phyloP scores from a whole-genome alignment of 129 eudicot genomes.

The Saposhnikovia divaricata region DNA sequence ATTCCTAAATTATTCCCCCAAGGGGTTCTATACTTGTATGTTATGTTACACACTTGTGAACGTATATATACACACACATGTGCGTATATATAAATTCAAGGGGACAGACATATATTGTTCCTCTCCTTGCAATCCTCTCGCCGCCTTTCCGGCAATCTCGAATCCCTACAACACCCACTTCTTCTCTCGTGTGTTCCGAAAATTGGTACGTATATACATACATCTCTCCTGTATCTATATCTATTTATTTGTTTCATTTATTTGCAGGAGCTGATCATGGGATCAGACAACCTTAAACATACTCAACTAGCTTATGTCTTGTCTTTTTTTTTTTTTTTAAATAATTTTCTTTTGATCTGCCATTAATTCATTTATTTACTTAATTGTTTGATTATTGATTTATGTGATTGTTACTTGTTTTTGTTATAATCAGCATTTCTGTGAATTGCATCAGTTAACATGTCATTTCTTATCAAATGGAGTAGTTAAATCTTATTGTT shows the following conservation, averaged over 20 bases:
- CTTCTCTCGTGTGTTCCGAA: neutral
- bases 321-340: neutral
- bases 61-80: neutral
- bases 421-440: neutral
- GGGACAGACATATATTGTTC: neutral
- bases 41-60: neutral
- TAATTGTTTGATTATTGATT: neutral
- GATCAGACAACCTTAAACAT: constrained; percentile 3
- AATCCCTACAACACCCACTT: neutral
- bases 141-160: constrained; percentile 13
- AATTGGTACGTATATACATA: neutral
- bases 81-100: neutral
- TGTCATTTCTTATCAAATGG: neutral
- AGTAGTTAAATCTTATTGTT: neutral
- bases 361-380: neutral
- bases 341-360: neutral
- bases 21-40: neutral
- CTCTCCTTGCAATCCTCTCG: constrained; percentile 9
- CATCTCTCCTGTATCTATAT: neutral
- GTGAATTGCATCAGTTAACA: neutral
- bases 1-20: neutral
- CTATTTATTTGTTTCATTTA: neutral
- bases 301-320: neutral
- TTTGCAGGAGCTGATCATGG: constrained; percentile 6
- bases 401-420: neutral